Conservation (phyloP, 164 flowering plant species). For the Macadamia tetraphylla region DNA sequence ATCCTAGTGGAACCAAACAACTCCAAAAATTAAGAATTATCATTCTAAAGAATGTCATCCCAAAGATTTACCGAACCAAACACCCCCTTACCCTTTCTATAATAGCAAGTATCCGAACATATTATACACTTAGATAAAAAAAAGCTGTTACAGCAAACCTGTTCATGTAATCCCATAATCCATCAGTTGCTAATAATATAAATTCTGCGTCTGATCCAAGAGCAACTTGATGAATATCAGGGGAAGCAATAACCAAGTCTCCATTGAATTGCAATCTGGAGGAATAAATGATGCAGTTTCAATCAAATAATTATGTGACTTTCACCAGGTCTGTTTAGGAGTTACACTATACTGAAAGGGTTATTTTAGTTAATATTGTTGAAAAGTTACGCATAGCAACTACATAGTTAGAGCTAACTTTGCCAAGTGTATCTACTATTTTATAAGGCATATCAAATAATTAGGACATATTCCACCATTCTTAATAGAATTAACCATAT, state of each 20-base stretch:
- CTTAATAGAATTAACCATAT: neutral
- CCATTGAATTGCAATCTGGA: constrained; percentile 59
- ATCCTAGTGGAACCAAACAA: no score
- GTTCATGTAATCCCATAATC: constrained; percentile 94
- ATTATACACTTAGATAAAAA: neutral
- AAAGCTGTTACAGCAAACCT: constrained; percentile 38
- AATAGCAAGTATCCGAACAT: neutral
- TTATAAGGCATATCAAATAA: neutral
- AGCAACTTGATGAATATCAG: constrained; percentile 58
- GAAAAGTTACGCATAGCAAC: neutral
- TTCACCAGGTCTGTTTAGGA: neutral
- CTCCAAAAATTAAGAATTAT: no score
- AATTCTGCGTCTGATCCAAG: constrained; percentile 83
- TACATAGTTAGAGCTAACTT: neutral
- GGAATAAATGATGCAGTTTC: constrained; percentile 6
- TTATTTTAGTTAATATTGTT: neutral
- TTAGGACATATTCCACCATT: neutral
- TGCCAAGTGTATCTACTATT: neutral
- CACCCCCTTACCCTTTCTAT: neutral
- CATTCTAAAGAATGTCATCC: no score
- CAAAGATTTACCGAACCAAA: no score
- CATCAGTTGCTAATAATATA: constrained; percentile 85
- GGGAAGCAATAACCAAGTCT: constrained; percentile 73
- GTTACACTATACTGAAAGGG: neutral
- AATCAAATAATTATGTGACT: constrained; percentile 4